These are phyloP conservation scores for Penicillium sp. DNA, from an alignment of 2,329 filamentous ascomycete genomes.

Conservation along the genomic window DNA sequence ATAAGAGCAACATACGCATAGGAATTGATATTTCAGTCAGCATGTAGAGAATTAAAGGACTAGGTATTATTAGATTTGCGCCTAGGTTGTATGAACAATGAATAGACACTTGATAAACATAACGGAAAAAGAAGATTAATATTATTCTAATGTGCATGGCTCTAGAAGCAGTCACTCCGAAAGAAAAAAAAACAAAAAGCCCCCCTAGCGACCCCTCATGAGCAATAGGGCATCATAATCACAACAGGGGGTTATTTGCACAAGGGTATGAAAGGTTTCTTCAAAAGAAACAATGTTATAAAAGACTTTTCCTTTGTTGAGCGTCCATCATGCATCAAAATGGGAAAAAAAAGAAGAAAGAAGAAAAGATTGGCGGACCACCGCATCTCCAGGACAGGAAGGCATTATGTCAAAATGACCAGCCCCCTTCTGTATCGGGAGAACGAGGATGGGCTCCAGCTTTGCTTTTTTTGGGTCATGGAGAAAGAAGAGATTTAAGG, in stretches of 20 bases:
- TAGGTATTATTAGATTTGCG: too few species aligned
- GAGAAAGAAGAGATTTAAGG: constrained; percentile 28
- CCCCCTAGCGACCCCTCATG: constrained; percentile 9
- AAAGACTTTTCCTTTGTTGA: constrained; percentile 8
- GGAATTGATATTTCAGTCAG: too few species aligned
- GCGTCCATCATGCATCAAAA: constrained; percentile 14
- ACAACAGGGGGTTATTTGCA: constrained; percentile 4
- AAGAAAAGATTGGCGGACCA: constrained; percentile 9
- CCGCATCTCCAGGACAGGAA: constrained; percentile 28
- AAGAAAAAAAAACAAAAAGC: constrained; percentile 12
- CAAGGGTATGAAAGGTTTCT: constrained; percentile 12
- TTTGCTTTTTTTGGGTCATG: constrained; percentile 17
- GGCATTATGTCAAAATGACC: constrained; percentile 11
- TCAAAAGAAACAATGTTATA: not conserved
- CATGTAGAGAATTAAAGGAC: too few species aligned
- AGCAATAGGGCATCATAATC: constrained; percentile 15
- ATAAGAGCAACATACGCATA: not conserved
- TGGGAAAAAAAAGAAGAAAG: constrained; percentile 13
- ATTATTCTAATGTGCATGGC: constrained; percentile 27
- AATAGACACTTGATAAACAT: not conserved
- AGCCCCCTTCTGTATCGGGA: constrained; percentile 22
- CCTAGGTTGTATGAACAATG: not conserved
- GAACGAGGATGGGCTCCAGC: constrained; percentile 16
- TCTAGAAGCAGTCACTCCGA: constrained; percentile 12
- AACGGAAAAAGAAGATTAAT: constrained; percentile 21